These are phyloP conservation scores for Aspergillus sp. DNA, from an alignment of 2,329 filamentous ascomycete genomes.

Conservation along the genomic window DNA sequence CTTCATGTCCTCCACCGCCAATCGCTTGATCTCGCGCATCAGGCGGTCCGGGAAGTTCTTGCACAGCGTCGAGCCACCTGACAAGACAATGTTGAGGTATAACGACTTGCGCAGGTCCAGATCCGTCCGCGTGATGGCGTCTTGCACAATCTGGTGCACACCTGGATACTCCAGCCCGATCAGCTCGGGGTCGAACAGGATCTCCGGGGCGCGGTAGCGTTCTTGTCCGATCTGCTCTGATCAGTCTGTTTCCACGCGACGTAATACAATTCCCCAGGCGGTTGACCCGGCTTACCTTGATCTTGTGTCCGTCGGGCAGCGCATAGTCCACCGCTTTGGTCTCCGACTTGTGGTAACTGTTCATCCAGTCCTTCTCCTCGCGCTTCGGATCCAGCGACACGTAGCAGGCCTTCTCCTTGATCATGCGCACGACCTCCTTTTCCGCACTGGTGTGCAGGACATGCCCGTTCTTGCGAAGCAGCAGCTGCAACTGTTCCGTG, in stretches of 20 bases:
- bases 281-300: too few species aligned
- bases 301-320: constrained; percentile 86
- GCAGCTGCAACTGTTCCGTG: constrained; percentile 87
- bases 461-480: constrained; percentile 88
- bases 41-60: constrained; percentile 95
- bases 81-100: constrained; percentile 96
- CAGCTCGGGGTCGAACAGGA: constrained; percentile 95
- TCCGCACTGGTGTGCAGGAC: constrained; percentile 97
- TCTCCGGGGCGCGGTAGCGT: constrained; percentile 92
- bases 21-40: constrained; percentile 83
- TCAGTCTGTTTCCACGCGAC: background rate
- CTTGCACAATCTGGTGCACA: constrained; percentile 96
- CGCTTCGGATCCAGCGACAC: constrained; percentile 86
- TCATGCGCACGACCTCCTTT: constrained; percentile 96
- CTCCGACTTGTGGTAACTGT: constrained; percentile 68
- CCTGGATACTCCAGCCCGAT: constrained; percentile 96
- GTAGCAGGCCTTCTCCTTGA: constrained; percentile 94
- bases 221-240: constrained; percentile 74
- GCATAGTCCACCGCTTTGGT: constrained; percentile 82
- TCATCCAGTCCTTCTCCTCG: constrained; percentile 94
- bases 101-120: constrained; percentile 91
- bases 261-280: too few species aligned
- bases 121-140: constrained; percentile 91
- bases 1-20: constrained; percentile 98
- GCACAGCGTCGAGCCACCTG: constrained; percentile 91